A percentile compares a stretch with the other conserved stretches of the same genome.
Conservation (phyloP, 2,329 filamentous ascomycete genomes). For the Tolypocladium pustulatum region DNA sequence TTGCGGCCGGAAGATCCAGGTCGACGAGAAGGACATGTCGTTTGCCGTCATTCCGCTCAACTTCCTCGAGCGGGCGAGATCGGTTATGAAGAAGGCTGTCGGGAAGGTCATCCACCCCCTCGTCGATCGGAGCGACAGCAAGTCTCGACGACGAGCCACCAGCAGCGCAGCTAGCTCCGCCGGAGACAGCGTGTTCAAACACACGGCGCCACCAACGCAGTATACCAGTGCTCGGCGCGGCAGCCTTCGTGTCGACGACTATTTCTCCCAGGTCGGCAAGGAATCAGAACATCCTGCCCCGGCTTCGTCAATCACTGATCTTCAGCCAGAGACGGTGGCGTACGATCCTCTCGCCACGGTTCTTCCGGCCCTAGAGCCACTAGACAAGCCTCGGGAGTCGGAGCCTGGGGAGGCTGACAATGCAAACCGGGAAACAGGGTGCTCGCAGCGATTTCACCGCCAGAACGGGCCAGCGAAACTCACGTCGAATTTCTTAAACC, state of each 20-base stretch:
- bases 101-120: constrained; percentile 54
- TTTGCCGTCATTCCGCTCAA: constrained; percentile 83
- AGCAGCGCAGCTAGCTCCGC: constrained; percentile 57
- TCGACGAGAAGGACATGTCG: constrained; percentile 83
- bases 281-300: constrained; percentile 19
- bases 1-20: constrained; percentile 77
- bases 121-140: constrained; percentile 44
- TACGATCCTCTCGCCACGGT: constrained; percentile 32
- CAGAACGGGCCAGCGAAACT: constrained; percentile 33
- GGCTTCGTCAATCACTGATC: constrained; percentile 13
- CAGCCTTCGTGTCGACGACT: constrained; percentile 44
- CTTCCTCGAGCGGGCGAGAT: constrained; percentile 74
- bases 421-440: background rate
- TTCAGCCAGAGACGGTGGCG: constrained; percentile 15
- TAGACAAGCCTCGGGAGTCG: constrained; percentile 5
- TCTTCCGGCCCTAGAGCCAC: constrained; percentile 17
- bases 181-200: constrained; percentile 38
- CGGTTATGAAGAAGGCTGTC: constrained; percentile 59
- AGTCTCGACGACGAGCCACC: constrained; percentile 42
- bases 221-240: constrained; percentile 41
- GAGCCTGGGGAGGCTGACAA: background rate
- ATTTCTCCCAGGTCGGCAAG: constrained; percentile 32
- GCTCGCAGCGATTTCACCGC: constrained; percentile 20
- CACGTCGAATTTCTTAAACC: constrained; percentile 32
- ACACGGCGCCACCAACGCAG: constrained; percentile 39